Base-by-base conservation (phyloP, 805 yeast species). In the Cyberlindnera maritima region DNA sequence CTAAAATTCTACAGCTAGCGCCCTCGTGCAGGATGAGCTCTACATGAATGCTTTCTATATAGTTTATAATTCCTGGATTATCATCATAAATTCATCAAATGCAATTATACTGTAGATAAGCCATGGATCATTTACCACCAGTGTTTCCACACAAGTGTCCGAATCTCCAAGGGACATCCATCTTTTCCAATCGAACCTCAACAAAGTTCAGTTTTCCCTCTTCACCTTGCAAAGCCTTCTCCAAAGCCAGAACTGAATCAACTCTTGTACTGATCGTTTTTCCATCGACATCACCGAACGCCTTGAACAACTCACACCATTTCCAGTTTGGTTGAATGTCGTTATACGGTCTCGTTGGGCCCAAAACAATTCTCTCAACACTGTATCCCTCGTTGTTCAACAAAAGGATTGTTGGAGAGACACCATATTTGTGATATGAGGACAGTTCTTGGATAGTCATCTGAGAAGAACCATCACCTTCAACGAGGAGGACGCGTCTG, bases 381-480 rank as follows among this genome's bases (percentile, higher is more conserved):
- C 86, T 80, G 63, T 81, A 82, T 36, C 88, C 88, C 49, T 76
- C 79, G 55, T 82, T 82, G 65, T 82, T 82, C 63, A 82, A 69
- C 19, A 82, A 68, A 46, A 82, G 75, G 25, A 82, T 64, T 53
- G 79, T 79, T 25, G 88, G 87, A 25, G 69, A 76, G 41, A 77
- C 68, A 15, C 74, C 69, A 72, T 79, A 72, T 44, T 75, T 69
- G 36, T 79, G 60, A 76, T 79, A 77, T 21, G 85, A 76, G 5
- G 84, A 75, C 44, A 82, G 66, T 59, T 81, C 88, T 55, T 81
- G 85, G 28, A 77, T 83, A 0, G 88, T 80, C 58, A 82, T 69
- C 62, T 82, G 87, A 39, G 83, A 72, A 12, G 87, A 81, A 43
- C 87, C 88, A 58, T 82, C 88, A 54, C 88, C 88, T 36, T 81